These are phyloP conservation scores for Podospora bellae-mahoneyi DNA, from an alignment of 495 filamentous ascomycete species.

Conservation along the genomic window DNA sequence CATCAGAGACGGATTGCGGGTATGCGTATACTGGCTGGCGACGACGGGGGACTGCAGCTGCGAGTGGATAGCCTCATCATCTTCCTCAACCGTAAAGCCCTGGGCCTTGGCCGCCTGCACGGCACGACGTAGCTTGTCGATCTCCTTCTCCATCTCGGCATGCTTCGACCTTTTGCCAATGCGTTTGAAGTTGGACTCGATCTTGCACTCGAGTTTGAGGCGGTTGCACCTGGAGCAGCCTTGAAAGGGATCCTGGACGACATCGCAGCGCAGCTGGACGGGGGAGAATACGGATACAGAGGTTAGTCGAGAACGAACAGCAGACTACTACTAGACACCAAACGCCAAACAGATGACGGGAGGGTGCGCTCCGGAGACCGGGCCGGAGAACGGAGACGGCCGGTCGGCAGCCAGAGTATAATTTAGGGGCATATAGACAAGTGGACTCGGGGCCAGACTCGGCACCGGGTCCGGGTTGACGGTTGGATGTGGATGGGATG, in stretches of 20 bases:
- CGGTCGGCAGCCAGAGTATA: background rate
- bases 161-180: constrained; percentile 87
- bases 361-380: constrained; percentile 1
- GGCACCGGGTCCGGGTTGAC: constrained; percentile 1
- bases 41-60: constrained; percentile 55
- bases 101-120: constrained; percentile 48
- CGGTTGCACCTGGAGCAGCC: constrained; percentile 81
- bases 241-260: constrained; percentile 78
- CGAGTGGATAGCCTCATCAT: constrained; percentile 47
- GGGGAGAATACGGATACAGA: background rate
- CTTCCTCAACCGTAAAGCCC: constrained; percentile 50
- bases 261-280: constrained; percentile 74
- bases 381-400: background rate
- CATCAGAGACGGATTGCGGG: constrained; percentile 60
- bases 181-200: constrained; percentile 91
- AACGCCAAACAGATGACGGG: background rate
- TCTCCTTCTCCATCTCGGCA: constrained; percentile 89
- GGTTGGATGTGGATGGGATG: background rate
- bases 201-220: constrained; percentile 82
- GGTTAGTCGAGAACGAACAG: constrained; percentile 13
- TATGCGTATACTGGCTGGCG: constrained; percentile 55
- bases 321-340: background rate
- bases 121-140: constrained; percentile 53
- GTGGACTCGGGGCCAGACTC: constrained; percentile 6
- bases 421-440: background rate